Evolutionary conservation across 345 rosid genomes (phyloP), one percentile per base, ranked within the genome.

Genomic region (Ricinus communis): DNA sequence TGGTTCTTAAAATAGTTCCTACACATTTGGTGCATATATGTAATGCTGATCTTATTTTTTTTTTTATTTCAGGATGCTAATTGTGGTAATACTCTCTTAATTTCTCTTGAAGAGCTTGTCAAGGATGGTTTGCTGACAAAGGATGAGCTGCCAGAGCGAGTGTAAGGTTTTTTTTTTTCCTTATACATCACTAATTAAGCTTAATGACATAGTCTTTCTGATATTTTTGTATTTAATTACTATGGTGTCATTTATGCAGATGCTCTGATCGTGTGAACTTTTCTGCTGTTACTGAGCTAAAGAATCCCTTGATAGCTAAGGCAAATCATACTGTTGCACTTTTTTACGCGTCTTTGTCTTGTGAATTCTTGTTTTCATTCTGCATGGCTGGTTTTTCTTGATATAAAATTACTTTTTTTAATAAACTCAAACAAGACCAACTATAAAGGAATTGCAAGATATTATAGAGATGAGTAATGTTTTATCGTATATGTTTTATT

Each of bases 101-200:
- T 94, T 81, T 94, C 97, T 40, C 91, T 94, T 27, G 95, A 87
- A 52, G 96, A 94, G 90, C 96, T 91, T 66, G 93, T 90, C 0
- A 87, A 83, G 69, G 97, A 91, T 69, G 96, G 97, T 31, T 85
- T 94, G 76, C 73, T 94, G 56, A 58, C 59, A 46, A 80, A 79
- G 55, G 83, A 86, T 55, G 98, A 91, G 76, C 96, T 94, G 55
- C 98, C 96, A 27, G 75, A 63, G 71, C 87, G 88, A 81, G 68
- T 90, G 98, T 94, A 71, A 78, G 79, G 24, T 67, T 52, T 71
- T 49, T 69, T 49, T 11, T 21, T 46, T 51, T 28, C 47, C 21
- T 61, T 15, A 5, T 53, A 0, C 30, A 14, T 47, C 10, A 22
- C 43, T 47, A 38, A 24, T 27, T 50, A 41, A 22, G 58, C 50